Evolutionary conservation across 1,139 yeast species (phyloP), one percentile per base, ranked within the genome.

Genomic region (Sugiyamaella pinicola): DNA sequence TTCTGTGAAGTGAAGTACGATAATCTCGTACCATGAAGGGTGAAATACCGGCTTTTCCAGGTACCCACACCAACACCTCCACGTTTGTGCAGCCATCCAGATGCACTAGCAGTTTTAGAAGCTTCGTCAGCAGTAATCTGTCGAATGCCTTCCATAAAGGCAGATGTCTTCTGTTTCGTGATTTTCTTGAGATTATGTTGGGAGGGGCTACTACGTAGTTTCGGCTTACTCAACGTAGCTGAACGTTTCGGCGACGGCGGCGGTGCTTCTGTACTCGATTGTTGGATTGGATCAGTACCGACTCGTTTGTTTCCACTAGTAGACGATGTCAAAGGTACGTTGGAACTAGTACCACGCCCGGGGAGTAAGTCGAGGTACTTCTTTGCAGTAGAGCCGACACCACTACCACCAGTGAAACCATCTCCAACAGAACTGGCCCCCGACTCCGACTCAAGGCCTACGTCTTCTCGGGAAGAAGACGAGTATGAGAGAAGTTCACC

Each of bases 11-110:
- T 78, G 68, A 88, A 93, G 69, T 93, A 93, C 8, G 97, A 89
- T 55, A 93, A 74, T 61, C 99, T 76, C 0, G 99, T 95, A 5
- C 96, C 96, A 70, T 91, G 96, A 41, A 93, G 75, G 1, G 95
- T 84, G 66, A 93, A 93, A 66, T 82, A 93, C 55, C 99, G 80
- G 53, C 86, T 84, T 63, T 91, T 85, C 99, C 99, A 93, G 12
- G 91, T 83, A 15, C 89, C 87, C 61, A 84, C 80, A n/a, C 95
- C 81, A 49, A 86, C 81, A 55, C 85, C 88, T 33, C 96, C 96
- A 60, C 88, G 83, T 69, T 93, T 93, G 50, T 91, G 82, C 96
- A 95, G 87, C 96, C 97, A 93, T 1, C 99, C 99, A 51, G 90
- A 84, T 64, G 76, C 82, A 54, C 79, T 85, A 0, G 98, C 90